These are phyloP conservation scores for Hyphodiscus hymeniophilus DNA, from an alignment of 495 filamentous ascomycete species.

Conservation along the genomic window DNA sequence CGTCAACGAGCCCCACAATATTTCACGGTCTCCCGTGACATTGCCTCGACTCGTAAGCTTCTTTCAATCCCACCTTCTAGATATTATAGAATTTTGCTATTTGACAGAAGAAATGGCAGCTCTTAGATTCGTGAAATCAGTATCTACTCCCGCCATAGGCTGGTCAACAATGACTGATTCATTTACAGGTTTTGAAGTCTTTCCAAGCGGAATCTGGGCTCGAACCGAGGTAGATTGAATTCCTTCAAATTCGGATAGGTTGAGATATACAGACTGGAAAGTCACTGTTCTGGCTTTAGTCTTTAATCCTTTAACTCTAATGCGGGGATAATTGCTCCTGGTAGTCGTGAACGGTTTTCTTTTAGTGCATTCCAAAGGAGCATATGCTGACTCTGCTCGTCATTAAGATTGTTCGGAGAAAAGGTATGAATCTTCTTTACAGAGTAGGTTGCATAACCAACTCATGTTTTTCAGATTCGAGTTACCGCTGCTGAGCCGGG, in stretches of 20 bases:
- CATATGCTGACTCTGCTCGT: not conserved
- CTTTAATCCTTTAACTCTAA: too few species aligned
- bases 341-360: too few species aligned
- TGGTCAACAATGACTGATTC: slow-evolving; percentile 8
- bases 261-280: not conserved
- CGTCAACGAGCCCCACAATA: too few species aligned
- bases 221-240: slow-evolving; percentile 62
- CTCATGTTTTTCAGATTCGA: slow-evolving; percentile 49
- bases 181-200: slow-evolving; percentile 22
- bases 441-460: too few species aligned
- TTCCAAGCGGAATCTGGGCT: slow-evolving; percentile 56
- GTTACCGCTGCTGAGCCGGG: slow-evolving; percentile 71
- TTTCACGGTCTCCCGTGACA: too few species aligned
- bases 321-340: too few species aligned
- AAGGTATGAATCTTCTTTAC: slow-evolving; percentile 27
- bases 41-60: not conserved
- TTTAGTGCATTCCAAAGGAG: too few species aligned
- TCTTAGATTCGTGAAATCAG: slow-evolving; percentile 54
- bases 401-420: slow-evolving; percentile 31
- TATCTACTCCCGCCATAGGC: slow-evolving; percentile 22
- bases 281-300: not conserved
- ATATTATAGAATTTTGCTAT: too few species aligned
- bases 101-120: too few species aligned
- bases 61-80: not conserved
- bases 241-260: not conserved